Evolutionary conservation across 2,329 filamentous ascomycete species (phyloP), one percentile per base, ranked within the genome.

Genomic region (Xylariaceae sp.): DNA sequence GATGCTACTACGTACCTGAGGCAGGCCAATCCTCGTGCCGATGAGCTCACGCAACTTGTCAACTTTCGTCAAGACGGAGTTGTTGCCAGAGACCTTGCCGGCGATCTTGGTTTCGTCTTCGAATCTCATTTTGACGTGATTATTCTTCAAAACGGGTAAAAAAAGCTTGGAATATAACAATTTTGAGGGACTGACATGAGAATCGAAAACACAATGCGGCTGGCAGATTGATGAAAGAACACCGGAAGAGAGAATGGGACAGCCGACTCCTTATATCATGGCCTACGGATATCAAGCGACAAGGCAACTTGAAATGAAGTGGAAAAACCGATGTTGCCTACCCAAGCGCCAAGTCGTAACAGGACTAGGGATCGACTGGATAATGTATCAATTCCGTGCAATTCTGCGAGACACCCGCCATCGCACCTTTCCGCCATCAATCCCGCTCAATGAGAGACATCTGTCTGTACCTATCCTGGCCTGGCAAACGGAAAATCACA

Each of bases 21-120:
- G 70, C 15, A 45, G 71, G 57, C 62, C 58, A 8, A 79, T 68
- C 35, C 71, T 66, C 0, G 72, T 64, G 4, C 73, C 75, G 5
- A 78, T 73, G 6, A 76, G 69, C 59, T 76, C 76, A 2, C 77
- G 72, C 1, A 80, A 66, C 64, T 72, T 76, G 63, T 80, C 77
- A 30, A 79, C 63, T 47, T 71, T 71, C n/a, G 65, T 69, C 10
- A 72, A 37, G 7, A 67, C 68, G 2, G 65, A 23, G 7, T 62
- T 56, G 39, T 72, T 72, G n/a, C 69, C 69, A 82, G 51, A 48
- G 23, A 41, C 35, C 15, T 15, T 50, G 37, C 41, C 52, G 41
- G 5, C 48, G 15, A 11, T 18, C 1, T 2, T 2, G 10, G 6
- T 34, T 9, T 35, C 9, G 17, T 13, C 52, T 45, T 18, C 30